Evolutionary conservation across 345 rosid genomes (phyloP), one percentile per base, ranked within the genome.

Genomic region (Jatropha curcas): DNA sequence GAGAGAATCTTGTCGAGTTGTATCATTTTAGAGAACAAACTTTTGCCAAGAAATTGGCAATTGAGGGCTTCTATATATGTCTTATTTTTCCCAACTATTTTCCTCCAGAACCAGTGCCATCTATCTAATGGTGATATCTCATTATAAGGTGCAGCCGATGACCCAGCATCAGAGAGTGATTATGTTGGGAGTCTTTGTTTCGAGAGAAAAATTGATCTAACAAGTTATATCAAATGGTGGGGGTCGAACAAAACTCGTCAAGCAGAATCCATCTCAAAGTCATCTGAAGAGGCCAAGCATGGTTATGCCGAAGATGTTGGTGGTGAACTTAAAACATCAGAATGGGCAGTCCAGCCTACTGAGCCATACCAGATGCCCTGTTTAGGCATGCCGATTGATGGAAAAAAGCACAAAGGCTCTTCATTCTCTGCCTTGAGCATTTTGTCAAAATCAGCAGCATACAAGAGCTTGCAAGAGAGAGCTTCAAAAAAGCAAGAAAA

Each of bases 141-240:
- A 61, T 72, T 74, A 58, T 63, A 79, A 77, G 84, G 84, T 80
- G 78, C 90, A 88, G 91, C 92, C 28, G 91, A 89, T 76, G 97
- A 91, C 78, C 84, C 87, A 74, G 84, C 88, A 76, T 75, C 86
- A 20, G 94, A 92, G 76, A 85, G 85, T 76, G 96, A 89, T 80
- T 87, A 84, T 80, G 77, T 83, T 41, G 88, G 97, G 70, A 77
- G 89, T 74, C 87, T 92, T 78, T 86, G 89, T 81, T 77, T 84
- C 60, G 98, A 95, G 31, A 90, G 92, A 84, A 90, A 89, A 82
- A 86, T 92, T 45, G 99, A 92, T 83, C 83, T 95, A 61, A 89
- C 99, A 50, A 82, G 87, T 73, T 83, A 87, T 71, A 85, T 95
- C 72, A 95, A 92, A 77, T 95, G 99, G 99, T 92, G 99, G 98